Evolutionary conservation across 1,284 basidiomycete species (phyloP).

Genomic region (Chalciporus piperatoides): DNA sequence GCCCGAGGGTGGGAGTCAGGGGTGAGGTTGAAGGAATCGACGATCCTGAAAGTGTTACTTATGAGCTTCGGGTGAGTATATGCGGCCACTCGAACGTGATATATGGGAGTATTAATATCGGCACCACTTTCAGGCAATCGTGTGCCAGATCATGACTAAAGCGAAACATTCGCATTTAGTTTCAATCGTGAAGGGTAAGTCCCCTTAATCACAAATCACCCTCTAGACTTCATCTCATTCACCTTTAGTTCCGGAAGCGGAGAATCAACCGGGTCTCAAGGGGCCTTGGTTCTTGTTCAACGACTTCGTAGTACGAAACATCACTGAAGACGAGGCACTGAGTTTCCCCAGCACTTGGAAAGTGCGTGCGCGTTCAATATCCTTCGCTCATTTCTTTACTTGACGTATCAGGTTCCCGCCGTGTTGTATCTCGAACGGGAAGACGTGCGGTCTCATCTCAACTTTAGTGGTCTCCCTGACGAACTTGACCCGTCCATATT

Average conservation of each 20-base stretch:
- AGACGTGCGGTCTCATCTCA: constrained; percentile 56
- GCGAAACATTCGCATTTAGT: constrained; percentile 83
- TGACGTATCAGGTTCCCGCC: constrained; percentile 66
- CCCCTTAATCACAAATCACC: not conserved
- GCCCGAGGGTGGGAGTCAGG: constrained; percentile 48
- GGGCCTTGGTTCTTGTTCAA: constrained; percentile 95
- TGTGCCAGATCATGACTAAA: constrained; percentile 80
- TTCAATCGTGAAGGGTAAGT: constrained; percentile 76
- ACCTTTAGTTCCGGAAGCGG: constrained; percentile 60
- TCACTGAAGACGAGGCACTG: constrained; percentile 83
- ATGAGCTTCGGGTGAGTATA: constrained; percentile 67
- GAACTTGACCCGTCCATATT: constrained; percentile 74
- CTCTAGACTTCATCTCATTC: constrained; percentile 1
- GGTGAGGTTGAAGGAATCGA: constrained; percentile 59
- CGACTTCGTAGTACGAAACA: constrained; percentile 88
- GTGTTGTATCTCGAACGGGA: constrained; percentile 84
- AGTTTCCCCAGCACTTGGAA: constrained; percentile 92
- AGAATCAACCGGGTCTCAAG: constrained; percentile 38
- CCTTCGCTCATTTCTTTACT: not conserved
- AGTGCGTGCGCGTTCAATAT: constrained; percentile 38
- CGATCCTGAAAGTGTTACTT: constrained; percentile 55
- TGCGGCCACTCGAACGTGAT: not conserved
- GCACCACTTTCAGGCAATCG: constrained; percentile 53
- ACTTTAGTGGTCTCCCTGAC: constrained; percentile 65
- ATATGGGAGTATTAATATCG: not conserved